Evolutionary conservation across 495 filamentous ascomycete genomes (phyloP), one percentile per base, ranked within the genome.

Genomic region (Immersiella caudata): DNA sequence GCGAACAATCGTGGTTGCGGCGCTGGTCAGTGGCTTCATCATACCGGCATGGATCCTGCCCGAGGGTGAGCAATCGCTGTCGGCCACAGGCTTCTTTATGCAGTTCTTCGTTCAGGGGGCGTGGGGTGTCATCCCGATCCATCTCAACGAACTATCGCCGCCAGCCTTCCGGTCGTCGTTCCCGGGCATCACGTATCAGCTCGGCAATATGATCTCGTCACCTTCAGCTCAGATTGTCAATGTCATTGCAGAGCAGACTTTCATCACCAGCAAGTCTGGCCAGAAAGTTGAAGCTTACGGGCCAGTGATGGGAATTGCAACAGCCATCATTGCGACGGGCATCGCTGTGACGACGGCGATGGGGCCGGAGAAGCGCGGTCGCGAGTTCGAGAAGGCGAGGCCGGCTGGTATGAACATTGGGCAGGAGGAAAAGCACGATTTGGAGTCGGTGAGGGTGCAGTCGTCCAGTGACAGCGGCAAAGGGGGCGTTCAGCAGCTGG

Each of bases 71-170:
- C 72, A 77, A 0, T 73, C 80, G 5, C 83, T 93, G 20, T 89
- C 88, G 0, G 89, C 81, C 5, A 82, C 84, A 1, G 90, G 87
- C 22, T 94, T 94, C 80, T 86, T 90, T 74, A 85, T 92, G 66
- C 91, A 94, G 72, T 92, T 92, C 76, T 92, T 90, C 73, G 84
- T 92, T 26, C 89, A 93, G 71, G 91, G 91, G 8, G 88, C 89
- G 0, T 94, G 88, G 88, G 90, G 91, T 49, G 87, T 93, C 6
- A 87, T 93, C 29, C 91, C 91, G 9, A 90, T 93, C 70, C 91
- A 92, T 70, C 82, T 94, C 58, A 91, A 91, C 74, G 91, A 94
- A 79, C 84, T 93, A 0, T 87, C 90, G 0, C 91, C 90, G 6
- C 85, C 87, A 0, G 88, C 89, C 0, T 92, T 90, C 80, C 85